Conservation (phyloP, 148 eudicot genomes). For the Rhododendron kiyosumense region DNA sequence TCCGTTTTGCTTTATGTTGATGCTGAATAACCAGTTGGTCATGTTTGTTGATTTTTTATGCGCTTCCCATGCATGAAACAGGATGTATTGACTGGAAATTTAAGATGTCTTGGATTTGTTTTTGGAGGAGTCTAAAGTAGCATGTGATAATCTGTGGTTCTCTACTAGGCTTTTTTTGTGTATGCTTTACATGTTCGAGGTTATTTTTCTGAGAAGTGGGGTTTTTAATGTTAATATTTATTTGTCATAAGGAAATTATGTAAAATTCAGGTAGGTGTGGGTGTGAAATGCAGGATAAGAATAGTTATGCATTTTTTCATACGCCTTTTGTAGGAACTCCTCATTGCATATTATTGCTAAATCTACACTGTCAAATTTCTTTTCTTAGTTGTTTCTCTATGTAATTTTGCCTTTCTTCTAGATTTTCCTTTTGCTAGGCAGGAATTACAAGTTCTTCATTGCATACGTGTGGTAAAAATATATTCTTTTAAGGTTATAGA, state of each 20-base stretch:
- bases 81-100: not conserved
- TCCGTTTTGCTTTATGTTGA: constrained; percentile 22
- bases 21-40: constrained; percentile 6
- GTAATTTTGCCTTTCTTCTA: not conserved
- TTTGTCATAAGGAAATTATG: not conserved
- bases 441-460: not conserved
- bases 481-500: not conserved
- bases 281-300: not conserved
- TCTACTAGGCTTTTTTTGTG: not conserved
- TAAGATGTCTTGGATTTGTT: not conserved
- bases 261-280: not conserved
- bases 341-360: not conserved
- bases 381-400: not conserved
- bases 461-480: not conserved
- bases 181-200: not conserved
- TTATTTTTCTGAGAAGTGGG: not conserved
- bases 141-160: constrained; percentile 4
- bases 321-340: not conserved
- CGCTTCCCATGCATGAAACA: not conserved
- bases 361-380: not conserved
- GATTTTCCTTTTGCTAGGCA: not conserved
- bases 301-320: not conserved
- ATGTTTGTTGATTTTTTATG: constrained; percentile 19
- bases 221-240: not conserved
- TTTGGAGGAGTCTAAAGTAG: not conserved